Conservation (phyloP, 2,329 filamentous ascomycete species). For the Emydomyces testavorans region DNA sequence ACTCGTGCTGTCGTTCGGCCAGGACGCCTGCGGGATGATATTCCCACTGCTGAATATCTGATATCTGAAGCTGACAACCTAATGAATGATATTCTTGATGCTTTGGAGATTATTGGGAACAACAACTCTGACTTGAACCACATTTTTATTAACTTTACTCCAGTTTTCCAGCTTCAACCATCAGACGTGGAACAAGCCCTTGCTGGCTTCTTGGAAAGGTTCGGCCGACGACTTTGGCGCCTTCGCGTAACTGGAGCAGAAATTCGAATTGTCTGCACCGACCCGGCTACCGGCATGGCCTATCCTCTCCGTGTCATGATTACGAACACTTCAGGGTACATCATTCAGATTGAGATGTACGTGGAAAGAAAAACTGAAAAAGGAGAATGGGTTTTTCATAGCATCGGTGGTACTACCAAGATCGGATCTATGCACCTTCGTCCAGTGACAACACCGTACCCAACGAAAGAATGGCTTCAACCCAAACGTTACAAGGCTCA, state of each 20-base stretch:
- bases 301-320: conserved; percentile 93
- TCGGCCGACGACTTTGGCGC: conserved; percentile 88
- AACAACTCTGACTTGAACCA: conserved; percentile 99
- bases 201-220: conserved; percentile 90
- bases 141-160: conserved; percentile 99
- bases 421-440: conserved; percentile 91
- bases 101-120: conserved; percentile 95
- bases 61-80: conserved; percentile 93
- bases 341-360: conserved; percentile 95
- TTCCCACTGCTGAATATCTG: conserved; percentile 95
- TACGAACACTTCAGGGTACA: conserved; percentile 95
- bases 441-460: conserved; percentile 81
- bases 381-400: conserved; percentile 97
- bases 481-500: conserved; percentile 99
- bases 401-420: conserved; percentile 88
- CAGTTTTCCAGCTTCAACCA: conserved; percentile 85
- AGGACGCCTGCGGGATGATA: conserved; percentile 88
- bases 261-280: conserved; percentile 96
- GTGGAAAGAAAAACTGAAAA: conserved; percentile 96
- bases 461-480: conserved; percentile 96
- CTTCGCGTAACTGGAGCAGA: conserved; percentile 94
- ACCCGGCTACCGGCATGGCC: conserved; percentile 67
- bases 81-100: conserved; percentile 95
- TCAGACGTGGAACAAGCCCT: conserved; percentile 85
- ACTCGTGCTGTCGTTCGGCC: conserved; percentile 90